phyloP scores from a whole-genome alignment of 202 grass and related monocot genomes.

The Musa balbisiana region DNA sequence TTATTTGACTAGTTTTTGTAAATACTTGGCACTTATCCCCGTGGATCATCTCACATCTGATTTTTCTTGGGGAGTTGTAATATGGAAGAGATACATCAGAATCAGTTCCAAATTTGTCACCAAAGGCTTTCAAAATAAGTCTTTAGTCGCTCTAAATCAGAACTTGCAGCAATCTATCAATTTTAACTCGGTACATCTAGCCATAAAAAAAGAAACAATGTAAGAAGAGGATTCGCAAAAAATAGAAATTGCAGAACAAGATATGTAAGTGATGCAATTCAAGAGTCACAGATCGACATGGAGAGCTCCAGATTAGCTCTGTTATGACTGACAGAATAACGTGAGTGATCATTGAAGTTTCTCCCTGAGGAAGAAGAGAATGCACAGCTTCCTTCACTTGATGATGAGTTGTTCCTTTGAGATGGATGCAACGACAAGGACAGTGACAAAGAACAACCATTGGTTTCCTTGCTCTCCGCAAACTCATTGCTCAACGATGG shows the following conservation, averaged over 20 bases:
- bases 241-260: no score
- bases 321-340: neutral
- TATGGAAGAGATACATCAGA: no score
- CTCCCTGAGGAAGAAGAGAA: neutral
- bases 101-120: no score
- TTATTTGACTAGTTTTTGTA: no score
- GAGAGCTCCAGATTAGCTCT: constrained; percentile 27
- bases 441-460: neutral
- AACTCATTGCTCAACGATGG: neutral
- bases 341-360: no score
- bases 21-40: no score
- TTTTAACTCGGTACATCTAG: neutral
- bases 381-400: neutral
- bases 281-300: constrained; percentile 17
- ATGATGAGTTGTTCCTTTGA: neutral
- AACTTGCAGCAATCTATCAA: neutral
- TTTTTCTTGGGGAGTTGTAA: no score
- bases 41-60: no score
- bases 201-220: neutral
- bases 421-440: constrained; percentile 18
- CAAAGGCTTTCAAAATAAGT: no score
- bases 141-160: no score
- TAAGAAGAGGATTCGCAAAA: neutral
- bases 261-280: neutral
- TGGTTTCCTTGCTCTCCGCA: neutral